These are phyloP conservation scores for Crepidotus variabilis DNA, from an alignment of 768 basidiomycete genomes.

Conservation along the genomic window DNA sequence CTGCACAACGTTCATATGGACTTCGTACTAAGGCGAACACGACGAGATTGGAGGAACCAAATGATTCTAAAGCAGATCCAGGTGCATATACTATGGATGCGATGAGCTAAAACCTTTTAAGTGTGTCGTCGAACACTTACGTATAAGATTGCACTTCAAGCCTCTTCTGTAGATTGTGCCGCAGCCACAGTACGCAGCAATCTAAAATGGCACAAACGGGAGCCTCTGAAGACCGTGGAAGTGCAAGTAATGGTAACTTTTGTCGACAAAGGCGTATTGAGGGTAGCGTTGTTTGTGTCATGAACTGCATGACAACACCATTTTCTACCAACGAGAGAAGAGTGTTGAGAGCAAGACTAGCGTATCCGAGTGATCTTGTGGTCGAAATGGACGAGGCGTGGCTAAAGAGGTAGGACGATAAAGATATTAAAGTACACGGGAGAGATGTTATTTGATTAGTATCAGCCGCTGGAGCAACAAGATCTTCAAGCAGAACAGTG, in stretches of 20 bases:
- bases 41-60: constrained; percentile 53
- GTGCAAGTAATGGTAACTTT: constrained; percentile 52
- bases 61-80: constrained; percentile 51
- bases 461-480: constrained; percentile 23
- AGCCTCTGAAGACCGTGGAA: constrained; percentile 32
- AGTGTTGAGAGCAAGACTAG: constrained; percentile 51
- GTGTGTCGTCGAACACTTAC: constrained; percentile 30
- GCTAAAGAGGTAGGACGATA: constrained; percentile 63
- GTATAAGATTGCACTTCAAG: constrained; percentile 54
- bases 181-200: constrained; percentile 65
- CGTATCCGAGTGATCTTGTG: constrained; percentile 58
- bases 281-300: constrained; percentile 38
- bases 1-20: neutral
- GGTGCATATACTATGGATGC: constrained; percentile 36
- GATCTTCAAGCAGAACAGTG: constrained; percentile 38
- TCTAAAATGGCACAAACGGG: constrained; percentile 61
- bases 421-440: constrained; percentile 45
- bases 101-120: neutral
- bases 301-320: constrained; percentile 38
- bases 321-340: constrained; percentile 51
- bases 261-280: constrained; percentile 57
- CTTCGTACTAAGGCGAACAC: constrained; percentile 50
- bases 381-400: constrained; percentile 64
- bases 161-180: constrained; percentile 64
- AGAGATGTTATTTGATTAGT: constrained; percentile 27